phyloP scores from a whole-genome alignment of 305 asterid genomes.

The Andrographis paniculata region DNA sequence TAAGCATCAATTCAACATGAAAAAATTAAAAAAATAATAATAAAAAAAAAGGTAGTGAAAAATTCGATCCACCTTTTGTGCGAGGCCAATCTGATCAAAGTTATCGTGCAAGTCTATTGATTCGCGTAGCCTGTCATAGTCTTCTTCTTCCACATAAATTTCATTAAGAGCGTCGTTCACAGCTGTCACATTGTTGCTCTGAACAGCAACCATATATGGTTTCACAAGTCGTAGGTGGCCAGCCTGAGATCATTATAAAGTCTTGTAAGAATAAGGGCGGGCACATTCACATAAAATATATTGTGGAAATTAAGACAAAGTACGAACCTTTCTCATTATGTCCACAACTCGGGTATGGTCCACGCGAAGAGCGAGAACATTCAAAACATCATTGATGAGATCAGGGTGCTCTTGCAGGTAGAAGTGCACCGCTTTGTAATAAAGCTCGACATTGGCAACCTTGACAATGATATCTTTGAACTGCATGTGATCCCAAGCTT shows the following conservation, averaged over 20 bases:
- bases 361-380: slow-evolving; percentile 95
- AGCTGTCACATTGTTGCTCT: slow-evolving; percentile 98
- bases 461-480: slow-evolving; percentile 91
- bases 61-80: slow-evolving; percentile 97
- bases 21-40: slow-evolving; percentile 16
- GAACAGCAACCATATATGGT: slow-evolving; percentile 99
- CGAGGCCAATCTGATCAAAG: slow-evolving; percentile 98
- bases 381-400: slow-evolving; percentile 88
- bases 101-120: slow-evolving; percentile 89
- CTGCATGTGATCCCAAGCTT: slow-evolving; percentile 99
- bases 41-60: too few species aligned
- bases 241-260: slow-evolving; percentile 49
- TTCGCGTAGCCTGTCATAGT: slow-evolving; percentile 92
- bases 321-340: slow-evolving; percentile 87
- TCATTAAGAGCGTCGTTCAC: slow-evolving; percentile 96
- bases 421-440: slow-evolving; percentile 99
- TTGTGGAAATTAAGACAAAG: slow-evolving; percentile 15
- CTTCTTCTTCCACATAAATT: slow-evolving; percentile 97
- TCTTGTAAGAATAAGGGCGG: slow-evolving; percentile 16
- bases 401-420: slow-evolving; percentile 98
- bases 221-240: slow-evolving; percentile 90
- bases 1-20: slow-evolving; percentile 14
- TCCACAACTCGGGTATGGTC: slow-evolving; percentile 99
- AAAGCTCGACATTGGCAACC: slow-evolving; percentile 97
- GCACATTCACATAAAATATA: too few species aligned